Evolutionary conservation across 306 rosid genomes (phyloP).

Genomic region (Sesbania bispinosa): DNA sequence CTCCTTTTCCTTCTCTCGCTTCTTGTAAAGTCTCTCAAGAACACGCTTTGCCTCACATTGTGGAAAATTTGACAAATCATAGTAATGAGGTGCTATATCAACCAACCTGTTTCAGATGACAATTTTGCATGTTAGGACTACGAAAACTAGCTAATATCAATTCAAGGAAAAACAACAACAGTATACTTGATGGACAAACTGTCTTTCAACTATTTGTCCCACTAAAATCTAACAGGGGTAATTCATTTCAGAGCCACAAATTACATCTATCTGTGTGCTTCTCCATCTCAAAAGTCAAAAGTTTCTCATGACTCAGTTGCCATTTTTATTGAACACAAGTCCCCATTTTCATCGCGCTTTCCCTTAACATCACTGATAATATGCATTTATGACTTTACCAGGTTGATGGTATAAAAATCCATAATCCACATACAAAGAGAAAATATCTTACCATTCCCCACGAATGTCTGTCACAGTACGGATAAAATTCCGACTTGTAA

Average conservation of each 20-base stretch:
- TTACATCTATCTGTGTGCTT: neutral
- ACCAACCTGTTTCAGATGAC: slow-evolving; percentile 52
- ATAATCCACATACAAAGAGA: neutral
- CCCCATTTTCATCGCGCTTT: slow-evolving; percentile 2
- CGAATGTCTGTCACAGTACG: slow-evolving; percentile 88
- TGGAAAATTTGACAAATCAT: slow-evolving; percentile 72
- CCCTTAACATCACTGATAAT: neutral
- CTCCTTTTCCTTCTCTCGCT: slow-evolving; percentile 66
- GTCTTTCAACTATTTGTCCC: too few relatives aligned
- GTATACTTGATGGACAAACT: too few relatives aligned
- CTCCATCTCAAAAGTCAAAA: neutral
- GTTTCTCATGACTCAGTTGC: neutral
- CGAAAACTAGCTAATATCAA: neutral
- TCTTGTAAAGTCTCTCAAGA: slow-evolving; percentile 81
- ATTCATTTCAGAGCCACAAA: too few relatives aligned
- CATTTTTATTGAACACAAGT: neutral
- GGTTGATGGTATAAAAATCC: neutral
- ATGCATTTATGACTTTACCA: neutral
- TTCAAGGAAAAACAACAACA: neutral
- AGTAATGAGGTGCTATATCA: slow-evolving; percentile 83
- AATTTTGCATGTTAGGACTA: neutral
- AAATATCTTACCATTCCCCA: slow-evolving; percentile 75
- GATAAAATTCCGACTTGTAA: slow-evolving; percentile 86
- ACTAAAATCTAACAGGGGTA: too few relatives aligned
- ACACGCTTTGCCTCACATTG: slow-evolving; percentile 92